phyloP scores from a whole-genome alignment of 768 basidiomycete genomes.

The Tylopilus rubrobrunneus region DNA sequence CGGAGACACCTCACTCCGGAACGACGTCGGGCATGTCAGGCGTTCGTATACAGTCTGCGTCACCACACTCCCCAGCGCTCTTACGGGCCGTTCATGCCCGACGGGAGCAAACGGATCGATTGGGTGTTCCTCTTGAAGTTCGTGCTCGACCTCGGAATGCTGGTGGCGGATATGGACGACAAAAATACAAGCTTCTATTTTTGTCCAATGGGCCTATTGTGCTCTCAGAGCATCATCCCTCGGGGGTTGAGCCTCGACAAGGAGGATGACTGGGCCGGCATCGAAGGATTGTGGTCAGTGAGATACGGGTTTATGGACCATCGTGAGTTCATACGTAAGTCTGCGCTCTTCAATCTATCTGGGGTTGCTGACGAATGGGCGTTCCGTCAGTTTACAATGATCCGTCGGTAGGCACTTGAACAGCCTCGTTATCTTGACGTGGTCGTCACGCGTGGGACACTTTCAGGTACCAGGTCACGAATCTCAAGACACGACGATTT shows the following conservation, averaged over 20 bases:
- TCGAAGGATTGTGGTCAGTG: slow-evolving; percentile 57
- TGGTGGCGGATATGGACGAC: slow-evolving; percentile 40
- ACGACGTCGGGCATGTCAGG: slow-evolving; percentile 41
- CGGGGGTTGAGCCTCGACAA: slow-evolving; percentile 31
- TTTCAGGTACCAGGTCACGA: slow-evolving; percentile 28
- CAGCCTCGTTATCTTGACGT: not conserved
- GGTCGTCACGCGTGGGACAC: slow-evolving; percentile 2
- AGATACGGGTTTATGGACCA: slow-evolving; percentile 72
- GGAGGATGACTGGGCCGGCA: slow-evolving; percentile 34
- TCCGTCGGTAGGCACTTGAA: slow-evolving; percentile 24
- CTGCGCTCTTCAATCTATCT: not conserved
- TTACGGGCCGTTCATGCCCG: slow-evolving; percentile 54
- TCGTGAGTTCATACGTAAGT: slow-evolving; percentile 58
- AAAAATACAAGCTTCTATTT: slow-evolving; percentile 32
- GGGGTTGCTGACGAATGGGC: slow-evolving; percentile 3
- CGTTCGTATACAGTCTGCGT: slow-evolving; percentile 59
- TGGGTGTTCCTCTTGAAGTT: slow-evolving; percentile 59
- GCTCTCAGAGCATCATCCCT: slow-evolving; percentile 49
- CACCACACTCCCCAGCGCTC: slow-evolving; percentile 47
- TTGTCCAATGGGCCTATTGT: slow-evolving; percentile 46
- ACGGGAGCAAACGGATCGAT: slow-evolving; percentile 44
- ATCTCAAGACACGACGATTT: slow-evolving; percentile 42
- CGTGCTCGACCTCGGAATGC: slow-evolving; percentile 53
- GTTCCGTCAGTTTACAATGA: slow-evolving; percentile 46
- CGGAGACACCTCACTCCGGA: slow-evolving; percentile 34